Evolutionary conservation across 495 filamentous ascomycete genomes (phyloP).

Genomic region (Penicillium paxilli): DNA sequence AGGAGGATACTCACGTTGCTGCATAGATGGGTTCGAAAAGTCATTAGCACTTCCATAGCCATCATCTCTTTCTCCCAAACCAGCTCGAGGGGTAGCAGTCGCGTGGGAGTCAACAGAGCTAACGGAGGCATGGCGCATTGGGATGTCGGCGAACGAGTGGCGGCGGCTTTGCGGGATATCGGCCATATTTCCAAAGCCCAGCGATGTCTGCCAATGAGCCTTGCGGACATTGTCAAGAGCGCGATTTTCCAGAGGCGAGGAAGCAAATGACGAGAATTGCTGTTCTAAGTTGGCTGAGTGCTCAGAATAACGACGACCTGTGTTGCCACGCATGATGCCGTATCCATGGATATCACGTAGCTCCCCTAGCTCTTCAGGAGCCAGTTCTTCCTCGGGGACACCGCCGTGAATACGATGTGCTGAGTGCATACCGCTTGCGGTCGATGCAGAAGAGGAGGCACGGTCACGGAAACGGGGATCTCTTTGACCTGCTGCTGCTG

Average conservation of each 20-base stretch:
- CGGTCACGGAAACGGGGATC: conserved; percentile 66
- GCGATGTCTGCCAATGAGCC: conserved; percentile 84
- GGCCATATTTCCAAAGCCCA: conserved; percentile 69
- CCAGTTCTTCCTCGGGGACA: conserved; percentile 71
- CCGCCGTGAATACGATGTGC: conserved; percentile 62
- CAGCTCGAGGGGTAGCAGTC: conserved; percentile 26
- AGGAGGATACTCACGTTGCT: conserved; percentile 10
- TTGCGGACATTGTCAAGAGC: conserved; percentile 77
- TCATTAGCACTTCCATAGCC: conserved; percentile 38
- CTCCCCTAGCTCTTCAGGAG: conserved; percentile 70
- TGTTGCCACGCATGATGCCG: conserved; percentile 39
- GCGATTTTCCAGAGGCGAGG: conserved; percentile 62
- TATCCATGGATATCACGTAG: conserved; percentile 56
- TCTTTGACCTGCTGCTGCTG: conserved; percentile 53
- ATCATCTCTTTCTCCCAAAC: conserved; percentile 40
- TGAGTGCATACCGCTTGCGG: conserved; percentile 53
- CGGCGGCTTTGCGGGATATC: conserved; percentile 84
- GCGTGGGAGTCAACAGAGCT: conserved; percentile 58
- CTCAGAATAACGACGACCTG: conserved; percentile 61
- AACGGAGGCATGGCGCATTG: conserved; percentile 67
- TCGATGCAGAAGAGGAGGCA: conserved; percentile 52
- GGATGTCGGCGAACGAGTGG: conserved; percentile 94
- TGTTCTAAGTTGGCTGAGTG: conserved; percentile 56
- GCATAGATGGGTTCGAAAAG: conserved; percentile 12
- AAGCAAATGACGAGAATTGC: conserved; percentile 53